phyloP scores from a whole-genome alignment of 805 yeast species.

The Wickerhamomyces chambardii region DNA sequence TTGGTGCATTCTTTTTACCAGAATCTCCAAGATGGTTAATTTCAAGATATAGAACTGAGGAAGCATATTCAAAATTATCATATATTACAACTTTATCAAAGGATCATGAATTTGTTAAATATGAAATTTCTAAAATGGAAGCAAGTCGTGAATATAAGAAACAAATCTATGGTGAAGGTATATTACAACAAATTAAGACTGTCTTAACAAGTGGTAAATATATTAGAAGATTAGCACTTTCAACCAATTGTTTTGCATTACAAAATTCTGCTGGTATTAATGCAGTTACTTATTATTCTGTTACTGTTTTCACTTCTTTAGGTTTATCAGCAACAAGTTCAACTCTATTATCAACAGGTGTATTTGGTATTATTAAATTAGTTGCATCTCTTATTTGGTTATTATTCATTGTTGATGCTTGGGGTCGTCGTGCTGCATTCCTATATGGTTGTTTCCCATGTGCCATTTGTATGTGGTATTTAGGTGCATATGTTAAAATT shows the following conservation, averaged over 20 bases:
- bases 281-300: conserved; percentile 44
- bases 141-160: conserved; percentile 17
- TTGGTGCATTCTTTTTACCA: conserved; percentile 28
- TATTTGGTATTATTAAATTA: conserved; percentile 40
- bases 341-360: conserved; percentile 39
- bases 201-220: conserved; percentile 22
- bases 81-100: conserved; percentile 28
- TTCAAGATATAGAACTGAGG: conserved; percentile 22
- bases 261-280: conserved; percentile 41
- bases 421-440: conserved; percentile 9
- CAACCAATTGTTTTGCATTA: conserved; percentile 30
- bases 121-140: conserved; percentile 26
- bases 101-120: conserved; percentile 29
- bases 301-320: conserved; percentile 36
- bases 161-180: conserved; percentile 23
- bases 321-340: conserved; percentile 37
- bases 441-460: conserved; percentile 4
- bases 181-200: conserved; percentile 29
- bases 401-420: conserved; percentile 6
- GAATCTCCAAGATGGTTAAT: conserved; percentile 40
- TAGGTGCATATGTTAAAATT: conserved; percentile 10
- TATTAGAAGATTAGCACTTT: conserved; percentile 25
- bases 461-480: conserved; percentile 8
- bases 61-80: conserved; percentile 26
- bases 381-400: conserved; percentile 23